These are phyloP conservation scores for Microstegium vimineum DNA, from an alignment of 176 grass and related monocot species.

Conservation along the genomic window DNA sequence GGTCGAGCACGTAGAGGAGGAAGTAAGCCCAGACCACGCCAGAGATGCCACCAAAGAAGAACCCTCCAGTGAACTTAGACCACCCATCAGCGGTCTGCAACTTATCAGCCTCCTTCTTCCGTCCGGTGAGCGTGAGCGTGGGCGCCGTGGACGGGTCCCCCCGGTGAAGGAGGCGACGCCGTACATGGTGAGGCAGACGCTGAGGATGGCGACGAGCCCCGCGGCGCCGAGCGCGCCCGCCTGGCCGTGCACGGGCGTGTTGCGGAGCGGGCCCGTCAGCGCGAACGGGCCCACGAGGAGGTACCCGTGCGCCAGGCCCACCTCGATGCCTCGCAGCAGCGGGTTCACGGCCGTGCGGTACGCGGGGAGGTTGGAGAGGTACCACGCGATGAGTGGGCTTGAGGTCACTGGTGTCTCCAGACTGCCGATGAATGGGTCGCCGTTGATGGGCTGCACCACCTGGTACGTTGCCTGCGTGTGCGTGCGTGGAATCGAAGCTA, in stretches of 20 bases:
- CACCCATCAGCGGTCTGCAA: conserved; percentile 92
- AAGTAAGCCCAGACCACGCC: conserved; percentile 89
- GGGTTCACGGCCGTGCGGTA: conserved; percentile 96
- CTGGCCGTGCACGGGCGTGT: conserved; percentile 76
- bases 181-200: conserved; percentile 89
- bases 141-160: conserved; percentile 75
- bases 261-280: conserved; percentile 85
- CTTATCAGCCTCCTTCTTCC: conserved; percentile 97
- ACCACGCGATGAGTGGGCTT: conserved; percentile 87
- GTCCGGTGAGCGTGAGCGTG: conserved; percentile 68
- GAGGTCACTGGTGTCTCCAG: conserved; percentile 89
- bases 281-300: conserved; percentile 93
- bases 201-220: conserved; percentile 84
- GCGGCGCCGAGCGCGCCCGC: conserved; percentile 70
- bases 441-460: conserved; percentile 95
- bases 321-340: conserved; percentile 88
- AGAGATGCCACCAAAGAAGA: conserved; percentile 93
- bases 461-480: conserved; percentile 76
- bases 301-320: conserved; percentile 89
- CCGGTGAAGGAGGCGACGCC: conserved; percentile 68
- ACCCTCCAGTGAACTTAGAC: conserved; percentile 80
- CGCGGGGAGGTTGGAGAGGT: conserved; percentile 95
- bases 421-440: conserved; percentile 93
- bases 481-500: background rate
- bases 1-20: conserved; percentile 96